Evolutionary conservation across 2,329 filamentous ascomycete genomes (phyloP).

Genomic region (Penicillium sp.): DNA sequence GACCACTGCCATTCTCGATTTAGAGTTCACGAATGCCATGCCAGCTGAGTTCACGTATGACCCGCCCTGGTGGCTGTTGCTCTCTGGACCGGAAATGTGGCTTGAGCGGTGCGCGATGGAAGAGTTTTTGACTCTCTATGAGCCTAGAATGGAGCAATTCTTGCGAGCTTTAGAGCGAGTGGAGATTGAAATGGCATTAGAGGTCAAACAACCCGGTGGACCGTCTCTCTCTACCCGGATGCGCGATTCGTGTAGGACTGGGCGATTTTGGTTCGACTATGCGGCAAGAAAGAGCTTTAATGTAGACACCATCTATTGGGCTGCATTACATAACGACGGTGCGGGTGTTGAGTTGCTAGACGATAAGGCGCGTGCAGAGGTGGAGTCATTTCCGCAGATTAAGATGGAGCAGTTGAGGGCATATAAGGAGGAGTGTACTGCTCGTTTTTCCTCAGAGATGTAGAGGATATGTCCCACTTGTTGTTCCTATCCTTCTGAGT

Average conservation of each 20-base stretch:
- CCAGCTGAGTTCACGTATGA: conserved; percentile 20
- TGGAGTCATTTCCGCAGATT: conserved; percentile 25
- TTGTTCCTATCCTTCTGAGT: too few relatives aligned
- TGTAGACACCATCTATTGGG: conserved; percentile 25
- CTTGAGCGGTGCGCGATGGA: conserved; percentile 20
- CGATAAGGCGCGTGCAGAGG: conserved; percentile 22
- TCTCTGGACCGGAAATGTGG: conserved; percentile 18
- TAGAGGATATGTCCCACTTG: too few relatives aligned
- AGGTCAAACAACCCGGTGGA: conserved; percentile 9
- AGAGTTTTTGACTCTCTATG: conserved; percentile 25
- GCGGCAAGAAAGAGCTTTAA: conserved; percentile 27
- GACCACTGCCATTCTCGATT: conserved; percentile 35
- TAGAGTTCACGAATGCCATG: conserved; percentile 22
- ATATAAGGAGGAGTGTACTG: too few relatives aligned
- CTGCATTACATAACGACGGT: neutral
- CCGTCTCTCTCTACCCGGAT: conserved; percentile 24
- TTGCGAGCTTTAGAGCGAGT: conserved; percentile 23
- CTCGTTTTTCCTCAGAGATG: too few relatives aligned
- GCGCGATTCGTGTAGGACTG: conserved; percentile 25
- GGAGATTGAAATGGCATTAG: conserved; percentile 17
- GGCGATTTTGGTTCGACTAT: conserved; percentile 28
- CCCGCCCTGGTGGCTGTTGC: conserved; percentile 23
- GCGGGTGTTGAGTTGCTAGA: conserved; percentile 18
- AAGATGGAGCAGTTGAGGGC: too few relatives aligned
- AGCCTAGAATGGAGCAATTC: conserved; percentile 24